Conservation (phyloP, 1,284 basidiomycete genomes). For the Irpex sp. region DNA sequence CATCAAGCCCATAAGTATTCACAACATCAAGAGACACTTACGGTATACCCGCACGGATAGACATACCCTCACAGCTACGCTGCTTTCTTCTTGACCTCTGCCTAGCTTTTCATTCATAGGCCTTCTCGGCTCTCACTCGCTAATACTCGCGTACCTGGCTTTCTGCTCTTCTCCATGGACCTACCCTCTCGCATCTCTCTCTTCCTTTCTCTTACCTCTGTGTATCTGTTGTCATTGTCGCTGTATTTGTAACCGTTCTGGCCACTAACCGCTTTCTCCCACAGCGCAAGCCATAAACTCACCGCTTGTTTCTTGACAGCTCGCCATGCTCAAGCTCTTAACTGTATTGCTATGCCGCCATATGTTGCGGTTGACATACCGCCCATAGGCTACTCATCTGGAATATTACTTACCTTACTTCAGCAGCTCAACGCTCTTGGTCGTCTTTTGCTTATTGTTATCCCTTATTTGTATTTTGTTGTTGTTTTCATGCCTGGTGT, state of each 20-base stretch:
- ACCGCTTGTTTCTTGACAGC: background rate
- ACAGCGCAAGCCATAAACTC: background rate
- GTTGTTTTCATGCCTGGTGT: background rate
- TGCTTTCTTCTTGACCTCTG: background rate
- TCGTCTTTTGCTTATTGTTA: background rate
- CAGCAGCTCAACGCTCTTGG: background rate
- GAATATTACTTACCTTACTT: background rate
- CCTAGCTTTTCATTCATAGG: background rate
- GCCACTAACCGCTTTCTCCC: background rate
- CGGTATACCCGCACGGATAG: background rate
- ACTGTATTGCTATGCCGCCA: background rate
- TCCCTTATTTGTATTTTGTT: background rate
- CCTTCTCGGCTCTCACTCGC: background rate
- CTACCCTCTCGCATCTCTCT: background rate
- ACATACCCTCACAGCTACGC: background rate
- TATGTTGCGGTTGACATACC: background rate
- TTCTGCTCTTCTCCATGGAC: background rate
- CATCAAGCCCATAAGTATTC: background rate
- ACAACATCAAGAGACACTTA: background rate
- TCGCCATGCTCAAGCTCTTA: background rate
- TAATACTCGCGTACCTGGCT: background rate
- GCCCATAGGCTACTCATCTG: background rate
- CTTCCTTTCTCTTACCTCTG: background rate
- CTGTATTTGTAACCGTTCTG: background rate
- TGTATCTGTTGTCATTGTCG: background rate